Conservation (phyloP, 2,329 filamentous ascomycete genomes). For the Hymenoscyphus fraxineus region DNA sequence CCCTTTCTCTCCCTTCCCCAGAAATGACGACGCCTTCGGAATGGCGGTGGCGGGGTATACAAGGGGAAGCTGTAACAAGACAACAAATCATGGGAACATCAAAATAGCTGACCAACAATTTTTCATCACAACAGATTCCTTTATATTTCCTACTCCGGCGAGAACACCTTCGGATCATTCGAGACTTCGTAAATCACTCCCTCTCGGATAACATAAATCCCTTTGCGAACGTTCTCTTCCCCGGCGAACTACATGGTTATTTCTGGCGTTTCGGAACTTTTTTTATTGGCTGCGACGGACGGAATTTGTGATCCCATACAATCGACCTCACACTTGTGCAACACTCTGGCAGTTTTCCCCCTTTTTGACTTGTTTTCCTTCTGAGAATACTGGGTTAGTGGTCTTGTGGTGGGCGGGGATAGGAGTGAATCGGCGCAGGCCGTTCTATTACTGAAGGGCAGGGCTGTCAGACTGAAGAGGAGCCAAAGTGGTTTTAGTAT, state of each 20-base stretch:
- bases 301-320: constrained; percentile 1
- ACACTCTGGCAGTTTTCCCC: constrained; percentile 22
- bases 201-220: background rate
- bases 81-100: constrained; percentile 1
- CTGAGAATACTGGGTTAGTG: background rate
- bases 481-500: constrained; percentile 15
- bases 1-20: constrained; percentile 8
- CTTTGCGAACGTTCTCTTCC: constrained; percentile 7
- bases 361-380: constrained; percentile 18
- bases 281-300: constrained; percentile 8
- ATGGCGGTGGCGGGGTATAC: constrained; percentile 13
- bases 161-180: constrained; percentile 94
- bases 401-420: background rate
- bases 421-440: background rate
- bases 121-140: constrained; percentile 50
- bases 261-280: constrained; percentile 15
- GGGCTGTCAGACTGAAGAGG: constrained; percentile 8
- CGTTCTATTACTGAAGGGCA: background rate
- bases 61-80: background rate
- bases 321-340: constrained; percentile 5
- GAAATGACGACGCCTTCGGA: constrained; percentile 1
- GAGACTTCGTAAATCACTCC: constrained; percentile 26
- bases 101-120: constrained; percentile 1
- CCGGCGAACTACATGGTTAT: constrained; percentile 6
- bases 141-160: constrained; percentile 98